A percentile compares a stretch with the other conserved stretches of the same genome.
Conservation (phyloP, 371 early-diverging fungal genomes). For the Coemansia sp. region DNA sequence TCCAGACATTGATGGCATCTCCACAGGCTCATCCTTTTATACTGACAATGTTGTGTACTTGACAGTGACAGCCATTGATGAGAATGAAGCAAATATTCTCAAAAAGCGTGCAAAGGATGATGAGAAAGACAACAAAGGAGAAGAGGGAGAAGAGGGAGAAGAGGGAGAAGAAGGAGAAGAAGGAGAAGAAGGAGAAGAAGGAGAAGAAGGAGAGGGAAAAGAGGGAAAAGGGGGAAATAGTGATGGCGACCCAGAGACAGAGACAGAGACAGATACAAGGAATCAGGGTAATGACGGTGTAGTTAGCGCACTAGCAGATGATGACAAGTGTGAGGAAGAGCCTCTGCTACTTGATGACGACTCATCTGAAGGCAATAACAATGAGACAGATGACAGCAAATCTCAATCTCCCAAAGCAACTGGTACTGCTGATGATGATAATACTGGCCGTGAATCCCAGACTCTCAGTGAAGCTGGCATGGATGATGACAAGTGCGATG, state of each 20-base stretch:
- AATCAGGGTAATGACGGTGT: not conserved
- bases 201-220: not conserved
- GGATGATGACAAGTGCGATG: constrained; percentile 1
- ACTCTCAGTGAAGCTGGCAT: not conserved
- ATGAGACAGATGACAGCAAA: not conserved
- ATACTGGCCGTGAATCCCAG: not conserved
- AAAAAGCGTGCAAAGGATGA: not conserved
- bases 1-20: constrained; percentile 26
- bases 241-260: not conserved
- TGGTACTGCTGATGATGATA: not conserved
- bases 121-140: not conserved
- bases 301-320: not conserved
- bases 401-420: not conserved
- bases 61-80: constrained; percentile 13
- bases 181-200: not conserved
- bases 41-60: constrained; percentile 6
- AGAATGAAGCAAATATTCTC: not conserved
- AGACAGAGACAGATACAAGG: not conserved
- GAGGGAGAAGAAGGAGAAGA: too few species aligned
- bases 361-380: too few species aligned
- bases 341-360: not conserved
- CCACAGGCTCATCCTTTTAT: constrained; percentile 33
- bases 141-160: not conserved
- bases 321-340: constrained; percentile 2
- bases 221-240: not conserved